phyloP scores from a whole-genome alignment of 2,329 filamentous ascomycete species.

The Didymella glomerata region DNA sequence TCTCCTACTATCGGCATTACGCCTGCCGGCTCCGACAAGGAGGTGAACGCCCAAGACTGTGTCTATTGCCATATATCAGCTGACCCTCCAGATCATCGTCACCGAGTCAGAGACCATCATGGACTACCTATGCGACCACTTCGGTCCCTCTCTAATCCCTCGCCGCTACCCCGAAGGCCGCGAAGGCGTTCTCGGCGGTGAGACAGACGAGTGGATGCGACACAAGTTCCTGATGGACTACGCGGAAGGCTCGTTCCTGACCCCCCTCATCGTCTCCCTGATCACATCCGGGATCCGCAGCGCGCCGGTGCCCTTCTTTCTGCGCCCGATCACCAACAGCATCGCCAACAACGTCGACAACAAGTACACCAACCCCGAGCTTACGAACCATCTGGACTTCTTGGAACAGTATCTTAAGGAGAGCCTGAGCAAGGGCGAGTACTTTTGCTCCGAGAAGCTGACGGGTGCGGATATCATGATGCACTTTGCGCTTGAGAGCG shows the following conservation, averaged over 20 bases:
- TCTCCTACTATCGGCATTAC: slow-evolving; percentile 79
- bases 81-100: slow-evolving; percentile 61
- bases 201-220: slow-evolving; percentile 68
- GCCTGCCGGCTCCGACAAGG: slow-evolving; percentile 55
- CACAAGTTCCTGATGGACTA: slow-evolving; percentile 75
- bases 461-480: slow-evolving; percentile 63
- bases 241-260: slow-evolving; percentile 84
- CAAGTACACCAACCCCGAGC: slow-evolving; percentile 57
- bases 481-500: slow-evolving; percentile 61
- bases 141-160: slow-evolving; percentile 62
- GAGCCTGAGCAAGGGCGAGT: slow-evolving; percentile 59
- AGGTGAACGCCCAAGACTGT: slow-evolving; percentile 26
- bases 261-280: slow-evolving; percentile 69
- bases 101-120: slow-evolving; percentile 84
- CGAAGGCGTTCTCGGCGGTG: slow-evolving; percentile 64
- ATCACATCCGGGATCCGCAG: slow-evolving; percentile 63
- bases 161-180: slow-evolving; percentile 61
- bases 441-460: slow-evolving; percentile 59
- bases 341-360: slow-evolving; percentile 61
- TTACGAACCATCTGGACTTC: slow-evolving; percentile 59
- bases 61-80: neutral
- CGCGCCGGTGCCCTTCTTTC: slow-evolving; percentile 71
- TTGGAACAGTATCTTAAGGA: slow-evolving; percentile 60
- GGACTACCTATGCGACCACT: slow-evolving; percentile 81
- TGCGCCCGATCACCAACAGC: slow-evolving; percentile 68